Evolutionary conservation across 2,329 filamentous ascomycete species (phyloP), one percentile per base, ranked within the genome.

Genomic region (Chalara sp.): DNA sequence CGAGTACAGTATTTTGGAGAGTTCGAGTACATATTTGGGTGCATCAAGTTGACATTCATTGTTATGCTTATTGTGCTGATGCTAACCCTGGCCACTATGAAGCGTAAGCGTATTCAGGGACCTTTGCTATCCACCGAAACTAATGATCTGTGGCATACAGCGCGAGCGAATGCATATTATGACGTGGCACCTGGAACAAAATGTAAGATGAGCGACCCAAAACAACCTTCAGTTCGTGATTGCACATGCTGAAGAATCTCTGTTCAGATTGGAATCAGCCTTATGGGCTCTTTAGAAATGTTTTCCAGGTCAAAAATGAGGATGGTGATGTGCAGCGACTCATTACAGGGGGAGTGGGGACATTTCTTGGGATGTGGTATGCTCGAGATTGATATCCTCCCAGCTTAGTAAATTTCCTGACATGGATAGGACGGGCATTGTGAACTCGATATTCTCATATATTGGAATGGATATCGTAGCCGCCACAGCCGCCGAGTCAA

Each of bases 381-480:
- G 65, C 30, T 37, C 13, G n/a, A 2, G n/a, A 28, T 8, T 12
- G 32, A 39, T 33, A 6, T 35, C 4, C 6, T 10, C 12, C 21
- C 6, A 7, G 42, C 32, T n/a, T 5, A 10, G n/a, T n/a, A n/a
- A n/a, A n/a, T n/a, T n/a, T n/a, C n/a, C n/a, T 13, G 13, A 8
- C 28, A 12, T 30, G 30, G 40, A 29, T 32, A 69, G 65, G 67
- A 69, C 66, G 4, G 67, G 65, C 4, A 64, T 68, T 21, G 64
- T 68, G 30, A 63, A 64, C 40, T 66, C 67, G 13, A 57, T 69
- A 32, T 70, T 69, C 52, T 65, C 66, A 1, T 69, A 67, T 52
- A 58, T 67, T 1, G 67, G 68, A n/a, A 68, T 70, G 65, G 68
- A 70, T 45, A 69, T 69, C 30, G 61, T 69, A 13, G 66, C 63